A percentile compares a stretch with the other conserved stretches of the same genome.
These are phyloP conservation scores for Leccinellum luteum DNA, from an alignment of 768 basidiomycete species.

Conservation along the genomic window DNA sequence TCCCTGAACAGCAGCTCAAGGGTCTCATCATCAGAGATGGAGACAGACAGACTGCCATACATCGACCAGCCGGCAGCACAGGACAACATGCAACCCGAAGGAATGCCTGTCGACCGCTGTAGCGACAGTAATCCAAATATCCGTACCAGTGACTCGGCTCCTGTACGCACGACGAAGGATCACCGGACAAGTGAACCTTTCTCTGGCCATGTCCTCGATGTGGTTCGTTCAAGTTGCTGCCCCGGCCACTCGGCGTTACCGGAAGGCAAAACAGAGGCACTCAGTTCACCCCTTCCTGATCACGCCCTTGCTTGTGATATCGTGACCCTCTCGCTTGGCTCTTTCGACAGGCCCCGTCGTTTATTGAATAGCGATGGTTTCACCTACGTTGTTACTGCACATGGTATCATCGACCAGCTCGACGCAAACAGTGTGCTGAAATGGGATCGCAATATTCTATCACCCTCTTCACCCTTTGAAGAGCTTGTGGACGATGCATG, in stretches of 20 bases:
- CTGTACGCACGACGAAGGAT: not conserved
- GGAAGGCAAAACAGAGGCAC: not conserved
- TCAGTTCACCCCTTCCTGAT: not conserved
- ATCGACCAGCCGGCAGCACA: not conserved
- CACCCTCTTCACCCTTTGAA: conserved; percentile 20
- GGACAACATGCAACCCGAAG: not conserved
- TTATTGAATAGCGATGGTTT: conserved; percentile 25
- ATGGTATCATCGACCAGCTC: conserved; percentile 35
- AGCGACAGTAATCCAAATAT: not conserved
- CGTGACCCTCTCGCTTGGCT: conserved; percentile 21
- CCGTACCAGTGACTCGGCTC: not conserved
- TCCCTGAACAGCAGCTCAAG: not conserved
- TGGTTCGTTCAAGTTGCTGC: not conserved
- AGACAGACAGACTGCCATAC: not conserved
- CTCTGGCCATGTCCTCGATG: not conserved
- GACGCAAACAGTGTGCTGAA: conserved; percentile 18
- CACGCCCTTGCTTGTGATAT: not conserved
- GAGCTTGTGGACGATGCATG: conserved; percentile 45
- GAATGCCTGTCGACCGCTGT: not conserved
- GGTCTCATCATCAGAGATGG: not conserved
- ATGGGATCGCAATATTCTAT: conserved; percentile 15
- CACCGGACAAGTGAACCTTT: not conserved
- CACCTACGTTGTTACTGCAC: conserved; percentile 37
- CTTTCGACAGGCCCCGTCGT: conserved; percentile 41
- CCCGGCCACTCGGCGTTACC: not conserved